Evolutionary conservation across 192 early-diverging fungal genomes (phyloP).

Genomic region (Podila epicladia): DNA sequence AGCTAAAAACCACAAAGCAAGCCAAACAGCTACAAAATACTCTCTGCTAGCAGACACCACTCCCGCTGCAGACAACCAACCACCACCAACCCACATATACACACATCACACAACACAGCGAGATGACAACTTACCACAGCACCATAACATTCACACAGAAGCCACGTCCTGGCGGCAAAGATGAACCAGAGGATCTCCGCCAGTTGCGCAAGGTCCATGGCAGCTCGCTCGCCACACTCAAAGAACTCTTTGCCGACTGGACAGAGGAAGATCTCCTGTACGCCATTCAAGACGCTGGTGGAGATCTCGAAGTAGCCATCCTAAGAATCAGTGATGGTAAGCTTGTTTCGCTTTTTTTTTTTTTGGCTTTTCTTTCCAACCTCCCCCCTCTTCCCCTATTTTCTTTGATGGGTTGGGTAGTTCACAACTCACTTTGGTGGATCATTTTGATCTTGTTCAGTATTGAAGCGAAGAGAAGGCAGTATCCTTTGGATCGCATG

Average conservation of each 20-base stretch:
- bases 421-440: neutral
- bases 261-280: conserved; percentile 88
- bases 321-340: conserved; percentile 84
- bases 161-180: conserved; percentile 45
- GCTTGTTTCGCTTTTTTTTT: neutral
- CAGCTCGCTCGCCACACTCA: conserved; percentile 65
- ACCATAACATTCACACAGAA: conserved; percentile 26
- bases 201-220: conserved; percentile 70
- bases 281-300: conserved; percentile 84
- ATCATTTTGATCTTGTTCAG: neutral
- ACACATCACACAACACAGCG: conserved; percentile 6
- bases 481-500: too few relatives aligned
- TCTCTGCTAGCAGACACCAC: neutral
- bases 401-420: neutral
- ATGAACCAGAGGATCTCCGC: conserved; percentile 69
- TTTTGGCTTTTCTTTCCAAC: neutral
- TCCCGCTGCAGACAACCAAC: neutral
- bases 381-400: conserved; percentile 8
- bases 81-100: neutral
- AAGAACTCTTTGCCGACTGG: conserved; percentile 85
- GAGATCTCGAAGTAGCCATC: conserved; percentile 86
- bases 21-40: neutral
- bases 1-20: neutral
- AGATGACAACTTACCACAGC: conserved; percentile 26
- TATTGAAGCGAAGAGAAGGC: too few relatives aligned